These are phyloP conservation scores for Ramaria sp. DNA, from an alignment of 768 basidiomycete genomes.

Conservation along the genomic window DNA sequence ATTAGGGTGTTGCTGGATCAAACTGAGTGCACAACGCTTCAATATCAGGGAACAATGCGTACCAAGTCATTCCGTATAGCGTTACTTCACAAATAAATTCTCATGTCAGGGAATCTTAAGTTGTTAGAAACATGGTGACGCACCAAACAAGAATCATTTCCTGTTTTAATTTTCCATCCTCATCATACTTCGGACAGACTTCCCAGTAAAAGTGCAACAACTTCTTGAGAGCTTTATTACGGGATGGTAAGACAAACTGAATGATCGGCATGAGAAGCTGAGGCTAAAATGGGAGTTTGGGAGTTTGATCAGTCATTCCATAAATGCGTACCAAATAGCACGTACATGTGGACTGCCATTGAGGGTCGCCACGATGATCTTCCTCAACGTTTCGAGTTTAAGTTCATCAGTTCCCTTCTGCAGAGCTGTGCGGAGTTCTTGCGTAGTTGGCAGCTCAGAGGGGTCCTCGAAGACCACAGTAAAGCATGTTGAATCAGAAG, in stretches of 20 bases:
- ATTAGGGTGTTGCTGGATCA: constrained; percentile 87
- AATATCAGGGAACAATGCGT: constrained; percentile 19
- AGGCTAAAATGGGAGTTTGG: constrained; percentile 44
- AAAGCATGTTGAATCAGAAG: constrained; percentile 58
- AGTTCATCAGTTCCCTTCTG: constrained; percentile 97
- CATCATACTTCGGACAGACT: constrained; percentile 96
- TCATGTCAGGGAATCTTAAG: not conserved
- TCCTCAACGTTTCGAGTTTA: constrained; percentile 91
- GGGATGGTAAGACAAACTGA: constrained; percentile 92
- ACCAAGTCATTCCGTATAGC: constrained; percentile 97
- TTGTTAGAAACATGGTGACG: constrained; percentile 22
- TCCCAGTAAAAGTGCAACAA: constrained; percentile 94
- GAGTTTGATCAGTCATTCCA: not conserved
- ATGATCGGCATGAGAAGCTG: constrained; percentile 94
- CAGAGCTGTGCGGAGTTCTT: constrained; percentile 71
- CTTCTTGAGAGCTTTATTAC: constrained; percentile 96
- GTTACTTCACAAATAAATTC: constrained; percentile 44
- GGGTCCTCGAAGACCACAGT: constrained; percentile 69
- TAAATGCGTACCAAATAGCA: not conserved
- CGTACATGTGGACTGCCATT: constrained; percentile 89
- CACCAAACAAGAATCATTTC: constrained; percentile 99
- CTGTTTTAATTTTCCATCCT: constrained; percentile 94
- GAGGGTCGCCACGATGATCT: constrained; percentile 87
- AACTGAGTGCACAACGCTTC: constrained; percentile 4
- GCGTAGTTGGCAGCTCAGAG: constrained; percentile 64